phyloP scores from a whole-genome alignment of 2,329 filamentous ascomycete species.

The Aspergillus hortae region DNA sequence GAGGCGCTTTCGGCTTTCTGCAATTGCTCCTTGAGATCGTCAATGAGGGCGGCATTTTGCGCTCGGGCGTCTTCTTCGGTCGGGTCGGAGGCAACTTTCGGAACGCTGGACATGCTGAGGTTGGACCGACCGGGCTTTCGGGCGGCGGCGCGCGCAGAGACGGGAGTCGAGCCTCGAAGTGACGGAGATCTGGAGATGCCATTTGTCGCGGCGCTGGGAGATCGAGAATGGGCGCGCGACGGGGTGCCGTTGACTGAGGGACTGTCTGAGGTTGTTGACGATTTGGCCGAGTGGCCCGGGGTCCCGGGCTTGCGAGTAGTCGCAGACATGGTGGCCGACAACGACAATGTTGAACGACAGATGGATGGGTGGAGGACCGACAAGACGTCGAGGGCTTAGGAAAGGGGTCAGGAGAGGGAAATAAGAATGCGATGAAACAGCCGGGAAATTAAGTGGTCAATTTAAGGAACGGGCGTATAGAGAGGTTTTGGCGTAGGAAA shows the following conservation, averaged over 20 bases:
- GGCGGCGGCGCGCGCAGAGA: conserved; percentile 70
- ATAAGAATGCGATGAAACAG: conserved; percentile 18
- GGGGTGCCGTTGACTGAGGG: conserved; percentile 32
- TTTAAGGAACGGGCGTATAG: conserved; percentile 20
- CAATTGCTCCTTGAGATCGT: conserved; percentile 79
- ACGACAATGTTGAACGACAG: conserved; percentile 2
- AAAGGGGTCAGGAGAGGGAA: conserved; percentile 9
- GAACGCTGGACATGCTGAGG: conserved; percentile 41
- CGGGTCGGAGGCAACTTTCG: conserved; percentile 48
- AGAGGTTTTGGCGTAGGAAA: conserved; percentile 5
- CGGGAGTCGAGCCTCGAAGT: conserved; percentile 52
- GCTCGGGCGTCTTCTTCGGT: conserved; percentile 70
- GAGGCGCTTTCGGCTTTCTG: conserved; percentile 74
- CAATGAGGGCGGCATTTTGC: conserved; percentile 72
- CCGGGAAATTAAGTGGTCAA: conserved; percentile 23
- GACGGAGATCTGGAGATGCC: conserved; percentile 62
- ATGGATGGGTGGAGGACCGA: conserved; percentile 4
- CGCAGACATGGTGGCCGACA: conserved; percentile 38
- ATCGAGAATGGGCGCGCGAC: conserved; percentile 41
- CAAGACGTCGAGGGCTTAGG: conserved; percentile 8
- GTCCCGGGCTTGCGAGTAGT: conserved; percentile 41
- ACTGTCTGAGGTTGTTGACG: conserved; percentile 26
- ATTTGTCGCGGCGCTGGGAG: conserved; percentile 48
- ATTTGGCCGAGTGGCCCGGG: conserved; percentile 30
- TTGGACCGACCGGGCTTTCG: conserved; percentile 52